phyloP scores from a whole-genome alignment of 2,329 filamentous ascomycete genomes.

The Beauveria australis region DNA sequence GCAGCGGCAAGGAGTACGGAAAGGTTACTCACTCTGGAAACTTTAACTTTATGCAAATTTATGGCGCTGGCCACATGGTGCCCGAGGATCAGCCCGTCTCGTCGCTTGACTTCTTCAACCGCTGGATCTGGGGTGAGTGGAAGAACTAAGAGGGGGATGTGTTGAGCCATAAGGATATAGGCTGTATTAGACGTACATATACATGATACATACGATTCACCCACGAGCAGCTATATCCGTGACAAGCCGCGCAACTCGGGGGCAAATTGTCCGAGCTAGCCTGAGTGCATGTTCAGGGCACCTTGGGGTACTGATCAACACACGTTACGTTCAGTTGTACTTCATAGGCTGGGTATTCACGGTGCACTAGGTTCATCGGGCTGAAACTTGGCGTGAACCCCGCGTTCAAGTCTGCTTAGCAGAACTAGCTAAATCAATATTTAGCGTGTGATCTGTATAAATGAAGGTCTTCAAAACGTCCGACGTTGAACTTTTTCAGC shows the following conservation, averaged over 20 bases:
- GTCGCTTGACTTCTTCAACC: slow-evolving; percentile 13
- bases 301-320: neutral
- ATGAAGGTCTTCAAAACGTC: neutral
- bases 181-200: slow-evolving; percentile 3
- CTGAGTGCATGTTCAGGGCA: neutral
- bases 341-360: neutral
- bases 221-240: neutral
- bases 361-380: neutral
- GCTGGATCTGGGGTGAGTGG: slow-evolving; percentile 14
- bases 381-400: slow-evolving; percentile 2
- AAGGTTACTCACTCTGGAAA: slow-evolving; percentile 9
- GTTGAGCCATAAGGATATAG: neutral
- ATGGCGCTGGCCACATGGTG: slow-evolving; percentile 13
- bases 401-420: neutral
- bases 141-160: neutral
- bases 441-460: neutral
- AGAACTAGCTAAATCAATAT: neutral
- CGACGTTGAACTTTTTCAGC: neutral
- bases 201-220: neutral
- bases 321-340: neutral
- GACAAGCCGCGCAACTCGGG: neutral
- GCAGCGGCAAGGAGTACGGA: slow-evolving; percentile 21
- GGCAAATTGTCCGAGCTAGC: neutral
- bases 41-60: slow-evolving; percentile 14
- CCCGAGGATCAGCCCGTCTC: slow-evolving; percentile 12